phyloP scores from a whole-genome alignment of 2,329 filamentous ascomycete genomes.

The Exophiala sp. region DNA sequence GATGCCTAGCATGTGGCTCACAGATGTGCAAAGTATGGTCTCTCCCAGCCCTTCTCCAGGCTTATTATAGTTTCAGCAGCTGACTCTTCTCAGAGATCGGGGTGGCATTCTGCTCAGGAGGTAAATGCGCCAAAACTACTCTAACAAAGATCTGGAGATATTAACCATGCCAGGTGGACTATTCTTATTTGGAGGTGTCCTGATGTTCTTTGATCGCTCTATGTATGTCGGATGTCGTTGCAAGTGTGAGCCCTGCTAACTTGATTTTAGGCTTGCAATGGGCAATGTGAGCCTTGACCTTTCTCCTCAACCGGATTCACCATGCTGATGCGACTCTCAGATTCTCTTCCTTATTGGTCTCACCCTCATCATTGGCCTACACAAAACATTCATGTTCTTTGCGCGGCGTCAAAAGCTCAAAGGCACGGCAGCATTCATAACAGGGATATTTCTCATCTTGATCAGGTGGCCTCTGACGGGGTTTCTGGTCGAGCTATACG shows the following conservation, averaged over 20 bases:
- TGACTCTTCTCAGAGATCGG: constrained; percentile 67
- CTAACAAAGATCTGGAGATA: constrained; percentile 1
- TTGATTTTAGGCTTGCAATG: constrained; percentile 74
- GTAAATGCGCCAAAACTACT: constrained; percentile 52
- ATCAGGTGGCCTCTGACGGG: constrained; percentile 86
- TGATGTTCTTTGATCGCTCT: constrained; percentile 96
- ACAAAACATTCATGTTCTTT: constrained; percentile 92
- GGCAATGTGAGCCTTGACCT: constrained; percentile 62
- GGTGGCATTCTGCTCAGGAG: constrained; percentile 94
- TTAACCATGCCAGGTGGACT: constrained; percentile 62
- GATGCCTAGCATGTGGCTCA: constrained; percentile 92
- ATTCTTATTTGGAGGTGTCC: constrained; percentile 88
- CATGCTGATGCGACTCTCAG: constrained; percentile 41
- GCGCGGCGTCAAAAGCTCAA: constrained; percentile 86
- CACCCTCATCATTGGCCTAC: constrained; percentile 86
- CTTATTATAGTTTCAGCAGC: constrained; percentile 14
- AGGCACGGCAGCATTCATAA: constrained; percentile 81
- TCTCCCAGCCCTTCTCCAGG: constrained; percentile 21
- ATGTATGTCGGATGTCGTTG: constrained; percentile 57
- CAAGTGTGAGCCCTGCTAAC: constrained; percentile 6
- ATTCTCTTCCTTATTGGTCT: constrained; percentile 97
- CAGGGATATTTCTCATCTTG: constrained; percentile 77
- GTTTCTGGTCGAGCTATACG: constrained; percentile 86
- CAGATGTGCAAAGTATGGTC: constrained; percentile 81
- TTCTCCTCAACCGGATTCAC: constrained; percentile 13